Evolutionary conservation across 108 stramenopile genomes (phyloP).

Genomic region (Stephanodiscus triporus): DNA sequence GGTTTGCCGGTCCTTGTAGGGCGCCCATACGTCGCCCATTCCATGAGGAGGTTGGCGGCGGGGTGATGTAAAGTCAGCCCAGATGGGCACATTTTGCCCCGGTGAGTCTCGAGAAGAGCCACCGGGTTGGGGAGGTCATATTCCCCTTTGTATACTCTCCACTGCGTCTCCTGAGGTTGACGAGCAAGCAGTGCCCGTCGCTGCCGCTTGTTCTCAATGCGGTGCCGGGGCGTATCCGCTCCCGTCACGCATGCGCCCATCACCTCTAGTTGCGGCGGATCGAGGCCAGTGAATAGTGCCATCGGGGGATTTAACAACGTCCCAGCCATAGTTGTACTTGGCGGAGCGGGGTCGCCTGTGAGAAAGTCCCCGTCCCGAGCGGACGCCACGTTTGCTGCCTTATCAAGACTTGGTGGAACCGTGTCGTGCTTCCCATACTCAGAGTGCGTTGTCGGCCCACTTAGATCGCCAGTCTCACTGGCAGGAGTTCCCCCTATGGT

Average conservation of each 20-base stretch:
- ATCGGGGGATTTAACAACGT: neutral
- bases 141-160: neutral
- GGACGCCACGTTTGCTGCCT: no score
- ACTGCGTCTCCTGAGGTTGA: neutral
- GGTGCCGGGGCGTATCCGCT: neutral
- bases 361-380: no score
- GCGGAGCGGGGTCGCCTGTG: no score
- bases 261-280: neutral
- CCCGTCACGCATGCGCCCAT: slow-evolving; percentile 2
- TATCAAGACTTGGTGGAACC: no score
- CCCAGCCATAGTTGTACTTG: no score
- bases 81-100: neutral
- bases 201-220: slow-evolving; percentile 2
- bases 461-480: neutral
- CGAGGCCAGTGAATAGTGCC: neutral
- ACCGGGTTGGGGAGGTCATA: slow-evolving; percentile 10
- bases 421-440: no score
- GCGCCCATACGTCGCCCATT: slow-evolving; percentile 11
- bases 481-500: neutral
- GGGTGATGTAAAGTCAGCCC: slow-evolving; percentile 5
- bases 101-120: neutral
- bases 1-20: neutral
- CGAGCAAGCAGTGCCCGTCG: neutral
- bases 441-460: neutral
- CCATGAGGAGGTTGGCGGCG: neutral